phyloP scores from a whole-genome alignment of 2,329 filamentous ascomycete species.

The Escovopsis sp. region DNA sequence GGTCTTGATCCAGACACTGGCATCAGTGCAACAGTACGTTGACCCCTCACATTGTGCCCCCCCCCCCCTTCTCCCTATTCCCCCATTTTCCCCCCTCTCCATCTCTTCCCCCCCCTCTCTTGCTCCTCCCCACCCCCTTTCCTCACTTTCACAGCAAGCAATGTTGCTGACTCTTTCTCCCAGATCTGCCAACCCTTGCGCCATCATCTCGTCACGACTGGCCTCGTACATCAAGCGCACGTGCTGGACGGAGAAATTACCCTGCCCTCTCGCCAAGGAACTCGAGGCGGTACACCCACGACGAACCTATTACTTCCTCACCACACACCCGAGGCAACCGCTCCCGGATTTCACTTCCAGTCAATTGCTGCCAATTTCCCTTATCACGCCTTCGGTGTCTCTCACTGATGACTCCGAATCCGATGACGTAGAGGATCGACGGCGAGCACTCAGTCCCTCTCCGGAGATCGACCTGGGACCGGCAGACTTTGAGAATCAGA shows the following conservation, averaged over 20 bases:
- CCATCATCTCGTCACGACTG: conserved; percentile 85
- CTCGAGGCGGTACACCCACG: conserved; percentile 83
- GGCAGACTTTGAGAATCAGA: conserved; percentile 65
- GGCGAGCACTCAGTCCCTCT: conserved; percentile 67
- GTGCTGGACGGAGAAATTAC: conserved; percentile 60
- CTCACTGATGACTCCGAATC: conserved; percentile 33
- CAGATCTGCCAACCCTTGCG: conserved; percentile 89
- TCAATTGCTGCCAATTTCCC: conserved; percentile 22
- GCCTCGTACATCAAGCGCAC: conserved; percentile 79
- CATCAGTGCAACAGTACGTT: conserved; percentile 82
- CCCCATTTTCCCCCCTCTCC: conserved; percentile 6
- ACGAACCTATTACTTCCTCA: conserved; percentile 92
- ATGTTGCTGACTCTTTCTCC: conserved; percentile 15
- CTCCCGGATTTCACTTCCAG: conserved; percentile 40
- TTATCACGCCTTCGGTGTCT: conserved; percentile 75
- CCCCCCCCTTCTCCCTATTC: too few species aligned
- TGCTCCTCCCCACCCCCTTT: too few species aligned
- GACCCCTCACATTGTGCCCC: too few species aligned
- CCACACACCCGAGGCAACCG: conserved; percentile 69
- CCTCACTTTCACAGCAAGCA: too few species aligned
- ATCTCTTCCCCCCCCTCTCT: too few species aligned
- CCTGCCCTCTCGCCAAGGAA: conserved; percentile 85
- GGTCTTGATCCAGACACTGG: conserved; percentile 59
- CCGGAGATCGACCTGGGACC: conserved; percentile 87
- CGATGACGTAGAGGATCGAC: conserved; percentile 56